These are phyloP conservation scores for Capsicum chinense DNA, from an alignment of 257 asterid species.

Conservation along the genomic window DNA sequence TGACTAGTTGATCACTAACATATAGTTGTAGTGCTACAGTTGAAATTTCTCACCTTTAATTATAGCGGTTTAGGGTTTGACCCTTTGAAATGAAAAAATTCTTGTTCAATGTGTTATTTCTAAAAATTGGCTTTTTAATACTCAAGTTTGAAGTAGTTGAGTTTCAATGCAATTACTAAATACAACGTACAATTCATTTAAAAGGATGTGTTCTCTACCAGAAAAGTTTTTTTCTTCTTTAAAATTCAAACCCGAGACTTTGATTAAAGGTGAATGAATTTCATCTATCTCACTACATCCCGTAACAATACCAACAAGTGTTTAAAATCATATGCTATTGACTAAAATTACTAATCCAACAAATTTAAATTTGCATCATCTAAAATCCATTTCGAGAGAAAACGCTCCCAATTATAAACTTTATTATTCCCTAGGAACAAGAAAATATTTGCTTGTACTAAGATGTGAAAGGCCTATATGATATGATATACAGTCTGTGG, in stretches of 20 bases:
- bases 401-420: rapidly evolving
- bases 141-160: neutral
- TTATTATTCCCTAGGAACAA: neutral
- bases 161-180: neutral
- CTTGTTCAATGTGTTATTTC: too few species aligned
- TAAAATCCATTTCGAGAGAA: neutral
- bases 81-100: neutral
- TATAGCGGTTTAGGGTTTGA: neutral
- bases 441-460: neutral
- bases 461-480: constrained; percentile 9
- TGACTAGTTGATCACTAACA: neutral
- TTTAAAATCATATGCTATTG: neutral
- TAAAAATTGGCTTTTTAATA: neutral
- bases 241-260: neutral
- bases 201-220: too few species aligned
- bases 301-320: neutral
- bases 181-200: too few species aligned
- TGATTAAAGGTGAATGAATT: neutral
- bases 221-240: too few species aligned
- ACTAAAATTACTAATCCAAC: neutral
- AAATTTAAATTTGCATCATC: neutral
- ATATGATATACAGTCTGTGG: neutral
- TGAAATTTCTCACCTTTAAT: neutral
- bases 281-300: neutral
- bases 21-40: neutral